Conservation (phyloP, 2,329 filamentous ascomycete genomes). For the Xylariaceae sp. region DNA sequence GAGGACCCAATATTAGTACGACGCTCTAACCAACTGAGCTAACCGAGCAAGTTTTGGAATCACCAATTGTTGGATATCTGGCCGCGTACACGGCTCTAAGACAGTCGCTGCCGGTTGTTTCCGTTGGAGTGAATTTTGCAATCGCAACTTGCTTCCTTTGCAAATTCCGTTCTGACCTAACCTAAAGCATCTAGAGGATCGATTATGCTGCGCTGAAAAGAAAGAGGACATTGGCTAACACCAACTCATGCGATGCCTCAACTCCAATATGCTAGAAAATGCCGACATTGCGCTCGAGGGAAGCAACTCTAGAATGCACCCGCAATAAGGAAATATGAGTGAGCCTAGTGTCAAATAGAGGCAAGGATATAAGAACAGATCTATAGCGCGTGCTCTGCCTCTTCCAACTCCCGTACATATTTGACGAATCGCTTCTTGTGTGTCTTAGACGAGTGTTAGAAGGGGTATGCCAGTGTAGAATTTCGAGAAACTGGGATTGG, state of each 20-base stretch:
- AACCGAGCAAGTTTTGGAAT: background rate
- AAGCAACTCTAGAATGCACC: no score
- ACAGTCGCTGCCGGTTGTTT: no score
- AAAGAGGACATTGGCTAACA: background rate
- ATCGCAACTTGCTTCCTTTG: no score
- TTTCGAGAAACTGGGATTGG: background rate
- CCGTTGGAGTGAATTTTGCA: no score
- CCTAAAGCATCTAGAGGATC: no score
- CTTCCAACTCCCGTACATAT: constrained; percentile 80
- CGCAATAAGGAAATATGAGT: no score
- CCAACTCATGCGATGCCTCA: constrained; percentile 7
- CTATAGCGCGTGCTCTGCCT: constrained; percentile 34
- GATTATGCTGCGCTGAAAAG: no score
- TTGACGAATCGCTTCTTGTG: constrained; percentile 98
- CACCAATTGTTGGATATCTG: no score
- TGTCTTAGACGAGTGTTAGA: constrained; percentile 43
- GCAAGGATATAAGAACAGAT: background rate
- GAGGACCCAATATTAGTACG: background rate
- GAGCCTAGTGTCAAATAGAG: no score
- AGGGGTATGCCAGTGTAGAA: constrained; percentile 11
- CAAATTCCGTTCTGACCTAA: no score
- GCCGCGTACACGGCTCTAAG: no score
- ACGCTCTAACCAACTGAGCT: background rate
- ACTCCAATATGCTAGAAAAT: constrained; percentile 12
- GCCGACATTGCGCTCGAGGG: background rate